Conservation (phyloP, 2,329 filamentous ascomycete genomes). For the Fusarium xylarioides region DNA sequence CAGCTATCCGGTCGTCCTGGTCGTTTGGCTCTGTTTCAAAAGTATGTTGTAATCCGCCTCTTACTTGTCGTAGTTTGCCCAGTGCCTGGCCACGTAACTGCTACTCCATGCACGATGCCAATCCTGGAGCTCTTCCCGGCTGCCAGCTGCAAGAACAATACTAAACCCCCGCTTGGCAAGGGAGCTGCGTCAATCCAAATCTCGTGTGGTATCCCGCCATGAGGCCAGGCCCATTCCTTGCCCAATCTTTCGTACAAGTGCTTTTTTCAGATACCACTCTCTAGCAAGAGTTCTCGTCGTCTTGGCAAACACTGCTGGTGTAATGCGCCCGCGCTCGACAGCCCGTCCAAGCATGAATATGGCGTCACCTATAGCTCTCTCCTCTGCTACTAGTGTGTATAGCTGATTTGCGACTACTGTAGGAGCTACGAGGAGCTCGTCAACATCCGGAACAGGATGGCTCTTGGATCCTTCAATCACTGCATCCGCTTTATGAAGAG, state of each 20-base stretch:
- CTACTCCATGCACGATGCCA: neutral
- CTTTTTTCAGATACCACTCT: slow-evolving; percentile 87
- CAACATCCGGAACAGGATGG: slow-evolving; percentile 78
- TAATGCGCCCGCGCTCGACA: slow-evolving; percentile 76
- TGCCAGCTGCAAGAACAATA: slow-evolving; percentile 28
- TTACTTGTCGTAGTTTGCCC: slow-evolving; percentile 4
- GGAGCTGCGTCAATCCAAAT: slow-evolving; percentile 1
- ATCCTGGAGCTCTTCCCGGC: slow-evolving; percentile 6
- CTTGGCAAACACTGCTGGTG: slow-evolving; percentile 79
- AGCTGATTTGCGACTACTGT: slow-evolving; percentile 93
- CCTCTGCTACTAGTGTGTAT: slow-evolving; percentile 88
- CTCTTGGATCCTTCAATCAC: slow-evolving; percentile 78
- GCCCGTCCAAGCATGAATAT: slow-evolving; percentile 83
- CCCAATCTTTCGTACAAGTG: slow-evolving; percentile 79
- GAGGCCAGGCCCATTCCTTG: slow-evolving; percentile 73
- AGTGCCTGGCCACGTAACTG: neutral
- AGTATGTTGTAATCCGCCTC: slow-evolving; percentile 11
- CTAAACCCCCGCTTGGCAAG: slow-evolving; percentile 17
- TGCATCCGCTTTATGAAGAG: slow-evolving; percentile 79
- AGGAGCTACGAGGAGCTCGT: slow-evolving; percentile 91
- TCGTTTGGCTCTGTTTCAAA: slow-evolving; percentile 14
- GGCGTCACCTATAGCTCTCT: slow-evolving; percentile 84
- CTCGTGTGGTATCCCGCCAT: slow-evolving; percentile 27
- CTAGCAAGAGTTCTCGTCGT: slow-evolving; percentile 77
- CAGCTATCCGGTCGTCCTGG: slow-evolving; percentile 8